Evolutionary conservation across 768 basidiomycete genomes (phyloP), one percentile per base, ranked within the genome.

Genomic region (Suillus ampliporus): DNA sequence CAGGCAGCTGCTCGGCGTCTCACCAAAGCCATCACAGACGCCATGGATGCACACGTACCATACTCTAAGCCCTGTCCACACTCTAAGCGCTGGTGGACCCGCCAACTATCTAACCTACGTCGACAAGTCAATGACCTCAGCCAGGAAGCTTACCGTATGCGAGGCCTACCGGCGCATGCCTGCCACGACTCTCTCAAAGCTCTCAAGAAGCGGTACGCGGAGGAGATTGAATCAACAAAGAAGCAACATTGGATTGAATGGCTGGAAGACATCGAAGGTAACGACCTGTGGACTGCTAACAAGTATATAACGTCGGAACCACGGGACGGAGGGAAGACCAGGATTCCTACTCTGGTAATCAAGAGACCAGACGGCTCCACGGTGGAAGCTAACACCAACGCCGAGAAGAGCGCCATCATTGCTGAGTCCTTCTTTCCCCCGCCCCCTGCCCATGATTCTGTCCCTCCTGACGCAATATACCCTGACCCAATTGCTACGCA

Each of bases 11-110:
- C 66, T 0, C 13, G 15, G 0, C 9, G 6, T 2, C 54, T 79
- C 0, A 67, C 62, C 37, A 13, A n/a, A 0, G 69, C 70, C 0
- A 54, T 79, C 0, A 47, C 67, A 11, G 44, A 50, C 0, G 64
- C 67, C 0, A 68, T 76, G 1, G 44, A 65, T 4, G 50, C 60
- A 10, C 26, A 61, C 8, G 71, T 76, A 0, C 76, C 75, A 0
- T 26, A 50, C 6, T 23, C 62, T 0, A 60, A 65, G 37, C 67
- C 69, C 1, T 64, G 58, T 2, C 72, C 70, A 2, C 70, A 70
- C 58, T 28, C 63, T 3, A 78, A 77, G 26, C 40, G 69, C 3
- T 80, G 78, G 80, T 81, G 72, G 75, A 70, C 58, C 7, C 60
- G 63, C 13, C 75, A 76, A 0, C 74, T 82, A 5, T 57, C 58